phyloP scores from a whole-genome alignment of 805 yeast species.

The Candida odintsovae region DNA sequence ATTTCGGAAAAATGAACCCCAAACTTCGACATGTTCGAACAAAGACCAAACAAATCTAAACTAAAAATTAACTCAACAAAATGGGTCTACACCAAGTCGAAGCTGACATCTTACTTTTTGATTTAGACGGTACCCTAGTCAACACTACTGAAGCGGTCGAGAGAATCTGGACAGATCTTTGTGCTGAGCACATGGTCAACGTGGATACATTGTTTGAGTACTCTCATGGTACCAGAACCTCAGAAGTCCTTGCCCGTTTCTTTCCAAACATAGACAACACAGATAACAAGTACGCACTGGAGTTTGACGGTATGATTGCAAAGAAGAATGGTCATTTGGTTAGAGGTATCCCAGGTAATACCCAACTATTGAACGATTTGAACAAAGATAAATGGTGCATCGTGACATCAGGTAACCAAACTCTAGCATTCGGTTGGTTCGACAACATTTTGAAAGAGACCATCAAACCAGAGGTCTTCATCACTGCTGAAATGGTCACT shows the following conservation, averaged over 20 bases:
- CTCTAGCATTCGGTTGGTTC: constrained; percentile 77
- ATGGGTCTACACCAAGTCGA: constrained; percentile 15
- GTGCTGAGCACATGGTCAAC: constrained; percentile 62
- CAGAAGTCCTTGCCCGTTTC: constrained; percentile 67
- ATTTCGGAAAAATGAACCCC: no score
- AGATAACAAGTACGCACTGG: constrained; percentile 60
- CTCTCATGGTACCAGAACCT: constrained; percentile 75
- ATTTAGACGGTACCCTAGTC: constrained; percentile 84
- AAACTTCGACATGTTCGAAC: no score
- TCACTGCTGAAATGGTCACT: constrained; percentile 76
- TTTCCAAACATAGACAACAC: constrained; percentile 69
- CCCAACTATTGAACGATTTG: constrained; percentile 50
- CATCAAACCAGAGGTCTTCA: constrained; percentile 65
- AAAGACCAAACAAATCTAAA: no score
- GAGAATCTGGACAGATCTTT: constrained; percentile 75
- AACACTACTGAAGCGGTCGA: constrained; percentile 80
- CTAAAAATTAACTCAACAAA: not conserved
- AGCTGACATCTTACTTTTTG: constrained; percentile 46
- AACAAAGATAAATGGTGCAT: constrained; percentile 66
- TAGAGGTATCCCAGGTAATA: constrained; percentile 71
- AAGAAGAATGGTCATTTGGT: constrained; percentile 69
- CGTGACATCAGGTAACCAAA: constrained; percentile 78
- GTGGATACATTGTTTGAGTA: constrained; percentile 34
- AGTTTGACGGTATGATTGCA: constrained; percentile 54
- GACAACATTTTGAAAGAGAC: constrained; percentile 45